Base-by-base conservation (phyloP, 208 protist species). In the Trypanosoma theileri region DNA sequence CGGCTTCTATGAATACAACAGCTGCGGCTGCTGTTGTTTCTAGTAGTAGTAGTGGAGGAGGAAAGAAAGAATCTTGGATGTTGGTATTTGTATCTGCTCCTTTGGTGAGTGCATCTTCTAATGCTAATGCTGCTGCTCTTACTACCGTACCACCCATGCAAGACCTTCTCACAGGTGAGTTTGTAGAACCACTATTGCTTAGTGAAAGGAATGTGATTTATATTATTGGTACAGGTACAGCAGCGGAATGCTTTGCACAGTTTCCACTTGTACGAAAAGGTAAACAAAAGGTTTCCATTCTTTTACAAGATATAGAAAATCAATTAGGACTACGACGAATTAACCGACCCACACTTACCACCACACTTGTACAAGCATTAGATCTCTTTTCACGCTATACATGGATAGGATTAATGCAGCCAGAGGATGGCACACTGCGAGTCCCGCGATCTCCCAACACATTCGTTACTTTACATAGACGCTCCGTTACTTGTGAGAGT, bases 111-210 rank as follows among this genome's bases (percentile, higher is more conserved):
- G 64, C 71, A 16, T 63, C 61, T 9, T 77, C 77, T 31, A 71
- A 60, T 44, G 35, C 44, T 19, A 19, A 3, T 19, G 56, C 28
- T 7, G 75, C 55, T 24, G 90, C 76, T 10, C n/a, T n/a, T n/a
- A n/a, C n/a, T n/a, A n/a, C n/a, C n/a, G 79, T 82, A 14, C 90
- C 90, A 28, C 91, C 88, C 7, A 94, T 96, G 87, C 91, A 96
- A 67, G 86, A 96, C 46, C 75, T 96, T 3, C 75, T 96, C 9
- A 94, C 86, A 4, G 87, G 91, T 1, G 84, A 96, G 71, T 96
- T 96, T 67, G 82, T 96, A 24, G 85, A 96, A 68, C 88, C 91
- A 52, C 73, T 96, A 42, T 75, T 82, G 17, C 79, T 96, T 55
- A 84, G 84, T 19, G 84, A 85, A 59, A 80, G 74, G 50, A 73